These are phyloP conservation scores for Zygosaccharomyces pseudorouxii DNA, from an alignment of 805 yeast genomes.

Conservation along the genomic window DNA sequence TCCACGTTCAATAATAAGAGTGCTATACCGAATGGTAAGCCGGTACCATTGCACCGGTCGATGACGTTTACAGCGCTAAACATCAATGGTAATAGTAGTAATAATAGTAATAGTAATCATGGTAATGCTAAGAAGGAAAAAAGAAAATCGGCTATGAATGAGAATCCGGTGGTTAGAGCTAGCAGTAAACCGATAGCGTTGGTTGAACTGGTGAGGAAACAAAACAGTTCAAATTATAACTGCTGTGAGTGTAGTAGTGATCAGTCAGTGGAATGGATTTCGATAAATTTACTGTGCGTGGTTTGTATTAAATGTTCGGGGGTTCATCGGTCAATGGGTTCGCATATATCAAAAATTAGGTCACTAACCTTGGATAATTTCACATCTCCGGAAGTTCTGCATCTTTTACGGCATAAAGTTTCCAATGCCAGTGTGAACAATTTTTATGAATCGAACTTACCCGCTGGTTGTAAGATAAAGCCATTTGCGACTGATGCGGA, in stretches of 20 bases:
- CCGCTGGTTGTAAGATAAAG: slow-evolving; percentile 27
- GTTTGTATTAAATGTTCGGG: slow-evolving; percentile 86
- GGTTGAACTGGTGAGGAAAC: slow-evolving; percentile 25
- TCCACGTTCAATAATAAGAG: background rate
- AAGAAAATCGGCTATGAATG: background rate
- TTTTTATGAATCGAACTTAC: slow-evolving; percentile 48
- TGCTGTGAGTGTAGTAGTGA: slow-evolving; percentile 79
- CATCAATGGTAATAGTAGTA: background rate
- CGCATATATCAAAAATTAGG: slow-evolving; percentile 72
- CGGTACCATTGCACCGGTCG: slow-evolving; percentile 1
- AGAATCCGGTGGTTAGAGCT: no score
- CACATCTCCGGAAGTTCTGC: slow-evolving; percentile 52
- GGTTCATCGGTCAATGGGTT: slow-evolving; percentile 80
- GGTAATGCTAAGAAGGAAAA: background rate
- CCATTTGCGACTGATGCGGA: slow-evolving; percentile 40
- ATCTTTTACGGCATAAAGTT: slow-evolving; percentile 50
- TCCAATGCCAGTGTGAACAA: slow-evolving; percentile 53
- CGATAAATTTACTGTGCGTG: slow-evolving; percentile 64
- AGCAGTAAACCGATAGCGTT: slow-evolving; percentile 1
- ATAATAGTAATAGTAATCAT: background rate
- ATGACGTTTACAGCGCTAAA: background rate
- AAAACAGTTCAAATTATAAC: slow-evolving; percentile 49
- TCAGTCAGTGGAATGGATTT: slow-evolving; percentile 76
- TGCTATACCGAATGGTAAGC: background rate
- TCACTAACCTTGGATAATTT: slow-evolving; percentile 71